These are phyloP conservation scores for Hyphopichia homilentoma DNA, from an alignment of 805 yeast genomes.

Conservation along the genomic window DNA sequence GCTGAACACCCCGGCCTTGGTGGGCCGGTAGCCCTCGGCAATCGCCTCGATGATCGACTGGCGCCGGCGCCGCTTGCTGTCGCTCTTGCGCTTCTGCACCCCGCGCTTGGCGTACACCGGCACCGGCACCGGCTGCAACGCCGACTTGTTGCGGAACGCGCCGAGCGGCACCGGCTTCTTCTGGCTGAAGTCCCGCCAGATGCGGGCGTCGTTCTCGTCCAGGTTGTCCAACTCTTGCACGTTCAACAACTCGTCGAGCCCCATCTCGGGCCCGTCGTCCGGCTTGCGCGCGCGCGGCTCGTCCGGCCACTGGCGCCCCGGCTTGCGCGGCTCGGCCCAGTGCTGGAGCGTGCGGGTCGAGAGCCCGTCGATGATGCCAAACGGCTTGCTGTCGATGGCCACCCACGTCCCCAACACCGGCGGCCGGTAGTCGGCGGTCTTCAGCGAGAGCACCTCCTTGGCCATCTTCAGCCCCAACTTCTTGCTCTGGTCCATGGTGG, in stretches of 20 bases:
- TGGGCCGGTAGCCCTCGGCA: conserved; percentile 69
- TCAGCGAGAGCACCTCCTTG: conserved; percentile 89
- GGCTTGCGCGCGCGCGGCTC: conserved; percentile 5
- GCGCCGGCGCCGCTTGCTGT: conserved; percentile 40
- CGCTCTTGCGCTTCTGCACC: conserved; percentile 2
- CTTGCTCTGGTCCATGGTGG: conserved; percentile 57
- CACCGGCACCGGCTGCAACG: conserved; percentile 22
- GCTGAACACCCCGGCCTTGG: conserved; percentile 72
- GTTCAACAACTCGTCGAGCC: conserved; percentile 78
- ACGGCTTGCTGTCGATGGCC: conserved; percentile 73
- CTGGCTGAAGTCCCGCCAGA: conserved; percentile 44
- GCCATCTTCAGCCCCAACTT: conserved; percentile 68
- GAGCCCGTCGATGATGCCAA: conserved; percentile 91
- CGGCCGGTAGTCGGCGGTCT: conserved; percentile 80
- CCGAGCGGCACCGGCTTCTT: conserved; percentile 68
- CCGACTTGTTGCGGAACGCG: conserved; percentile 78
- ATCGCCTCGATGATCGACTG: conserved; percentile 73
- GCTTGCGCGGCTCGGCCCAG: conserved; percentile 14
- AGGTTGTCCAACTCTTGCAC: conserved; percentile 81
- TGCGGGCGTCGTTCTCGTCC: conserved; percentile 53
- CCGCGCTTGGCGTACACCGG: conserved; percentile 8
- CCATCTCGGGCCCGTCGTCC: conserved; percentile 37
- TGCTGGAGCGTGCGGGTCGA: conserved; percentile 74
- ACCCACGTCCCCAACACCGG: conserved; percentile 94
- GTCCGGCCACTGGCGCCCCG: conserved; percentile 14